A percentile compares a stretch with the other conserved stretches of the same genome.
Conservation (phyloP, 495 filamentous ascomycete genomes). For the Tuber umbilicatum region DNA sequence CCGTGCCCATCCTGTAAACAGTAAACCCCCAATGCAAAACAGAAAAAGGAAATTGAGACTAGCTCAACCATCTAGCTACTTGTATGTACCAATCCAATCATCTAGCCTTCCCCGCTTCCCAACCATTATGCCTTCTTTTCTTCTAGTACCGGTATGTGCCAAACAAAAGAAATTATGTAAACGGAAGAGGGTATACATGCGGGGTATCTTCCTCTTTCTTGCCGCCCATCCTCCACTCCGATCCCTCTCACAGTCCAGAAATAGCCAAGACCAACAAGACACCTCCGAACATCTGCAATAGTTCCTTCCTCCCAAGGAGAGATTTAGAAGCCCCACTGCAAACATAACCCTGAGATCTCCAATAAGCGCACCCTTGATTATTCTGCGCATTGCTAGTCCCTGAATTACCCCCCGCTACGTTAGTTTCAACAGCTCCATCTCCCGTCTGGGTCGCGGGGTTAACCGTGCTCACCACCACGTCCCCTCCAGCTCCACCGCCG, state of each 20-base stretch:
- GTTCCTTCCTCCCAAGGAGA: constrained; percentile 18
- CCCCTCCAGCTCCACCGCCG: neutral
- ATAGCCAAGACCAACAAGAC: constrained; percentile 7
- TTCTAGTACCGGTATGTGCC: neutral
- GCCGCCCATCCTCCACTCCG: neutral
- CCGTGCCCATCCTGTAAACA: constrained; percentile 4
- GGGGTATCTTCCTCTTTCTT: neutral
- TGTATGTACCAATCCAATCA: neutral
- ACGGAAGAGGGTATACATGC: constrained; percentile 3
- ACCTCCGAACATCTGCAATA: constrained; percentile 18
- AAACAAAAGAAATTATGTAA: constrained; percentile 6
- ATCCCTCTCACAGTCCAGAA: neutral
- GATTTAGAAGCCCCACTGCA: constrained; percentile 32
- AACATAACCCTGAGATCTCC: constrained; percentile 39
- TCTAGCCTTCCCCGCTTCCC: neutral
- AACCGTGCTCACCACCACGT: constrained; percentile 9
- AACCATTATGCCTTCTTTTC: neutral
- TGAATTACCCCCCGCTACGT: constrained; percentile 20
- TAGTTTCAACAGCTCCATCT: constrained; percentile 23
- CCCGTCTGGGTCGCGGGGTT: constrained; percentile 19
- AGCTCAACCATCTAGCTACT: neutral
- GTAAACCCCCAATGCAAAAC: constrained; percentile 1
- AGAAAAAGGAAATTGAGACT: neutral
- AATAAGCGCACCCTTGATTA: constrained; percentile 37
- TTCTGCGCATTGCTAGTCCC: constrained; percentile 17